These are phyloP conservation scores for Triangularia setosa DNA, from an alignment of 2,329 filamentous ascomycete genomes.

Conservation along the genomic window DNA sequence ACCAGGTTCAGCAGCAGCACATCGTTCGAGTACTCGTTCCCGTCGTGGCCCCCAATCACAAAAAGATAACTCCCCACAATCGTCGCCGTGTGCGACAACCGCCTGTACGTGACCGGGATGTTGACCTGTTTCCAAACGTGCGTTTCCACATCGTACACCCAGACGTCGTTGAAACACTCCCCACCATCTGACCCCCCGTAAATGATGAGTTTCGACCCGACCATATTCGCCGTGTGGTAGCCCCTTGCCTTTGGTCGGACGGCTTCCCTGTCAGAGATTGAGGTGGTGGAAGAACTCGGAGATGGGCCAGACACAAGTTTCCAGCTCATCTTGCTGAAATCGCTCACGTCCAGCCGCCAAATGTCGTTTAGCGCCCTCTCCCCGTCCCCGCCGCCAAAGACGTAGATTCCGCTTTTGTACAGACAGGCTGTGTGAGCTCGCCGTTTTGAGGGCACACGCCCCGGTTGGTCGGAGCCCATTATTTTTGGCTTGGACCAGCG, in stretches of 20 bases:
- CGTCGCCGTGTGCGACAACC: slow-evolving; percentile 65
- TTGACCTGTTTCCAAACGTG: slow-evolving; percentile 56
- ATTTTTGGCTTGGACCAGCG: slow-evolving; percentile 62
- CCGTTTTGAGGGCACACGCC: slow-evolving; percentile 56
- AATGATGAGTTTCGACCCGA: slow-evolving; percentile 67
- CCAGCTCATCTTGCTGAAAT: slow-evolving; percentile 66
- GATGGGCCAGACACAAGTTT: slow-evolving; percentile 53
- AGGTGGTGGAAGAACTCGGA: slow-evolving; percentile 5
- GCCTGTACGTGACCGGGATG: slow-evolving; percentile 58
- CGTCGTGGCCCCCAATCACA: slow-evolving; percentile 66
- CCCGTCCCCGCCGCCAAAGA: slow-evolving; percentile 69
- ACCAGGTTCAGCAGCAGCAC: slow-evolving; percentile 66
- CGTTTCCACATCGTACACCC: slow-evolving; percentile 66
- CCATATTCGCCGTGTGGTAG: slow-evolving; percentile 71
- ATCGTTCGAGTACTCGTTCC: slow-evolving; percentile 65
- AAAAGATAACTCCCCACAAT: slow-evolving; percentile 68
- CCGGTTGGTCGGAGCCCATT: slow-evolving; percentile 37
- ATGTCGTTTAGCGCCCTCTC: slow-evolving; percentile 68
- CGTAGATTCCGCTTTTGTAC: slow-evolving; percentile 66
- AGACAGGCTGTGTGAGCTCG: slow-evolving; percentile 68
- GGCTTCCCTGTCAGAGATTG: neutral
- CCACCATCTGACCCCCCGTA: slow-evolving; percentile 67
- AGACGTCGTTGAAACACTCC: slow-evolving; percentile 70
- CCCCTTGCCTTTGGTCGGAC: slow-evolving; percentile 59
- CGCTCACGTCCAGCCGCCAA: slow-evolving; percentile 67